Conservation (phyloP, 108 stramenopile genomes). For the Nitzschia sp. region DNA sequence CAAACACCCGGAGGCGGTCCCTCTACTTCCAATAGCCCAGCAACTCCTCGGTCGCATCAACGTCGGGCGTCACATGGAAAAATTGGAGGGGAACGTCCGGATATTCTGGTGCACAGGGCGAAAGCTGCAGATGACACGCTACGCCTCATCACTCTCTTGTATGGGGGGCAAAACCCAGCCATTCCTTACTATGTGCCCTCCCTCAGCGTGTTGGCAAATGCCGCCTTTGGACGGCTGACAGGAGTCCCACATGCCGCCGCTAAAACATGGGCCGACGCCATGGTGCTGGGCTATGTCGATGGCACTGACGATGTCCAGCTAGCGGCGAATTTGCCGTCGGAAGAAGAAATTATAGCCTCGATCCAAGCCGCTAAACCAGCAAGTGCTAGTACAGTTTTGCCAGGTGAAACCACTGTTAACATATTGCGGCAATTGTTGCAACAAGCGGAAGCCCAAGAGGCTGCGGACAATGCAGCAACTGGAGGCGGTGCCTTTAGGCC, state of each 20-base stretch:
- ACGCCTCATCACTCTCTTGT: slow-evolving; percentile 18
- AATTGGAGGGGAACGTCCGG: slow-evolving; percentile 14
- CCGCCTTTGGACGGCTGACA: slow-evolving; percentile 73
- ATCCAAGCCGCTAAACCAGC: slow-evolving; percentile 17
- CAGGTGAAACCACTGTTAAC: slow-evolving; percentile 25
- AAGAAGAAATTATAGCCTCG: slow-evolving; percentile 14
- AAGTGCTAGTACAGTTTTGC: neutral
- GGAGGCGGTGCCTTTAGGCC: slow-evolving; percentile 11
- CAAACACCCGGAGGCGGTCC: neutral
- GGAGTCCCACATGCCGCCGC: slow-evolving; percentile 58
- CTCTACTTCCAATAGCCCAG: neutral
- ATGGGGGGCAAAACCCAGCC: neutral
- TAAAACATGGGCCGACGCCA: slow-evolving; percentile 75
- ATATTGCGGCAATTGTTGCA: slow-evolving; percentile 28
- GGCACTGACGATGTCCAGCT: slow-evolving; percentile 12
- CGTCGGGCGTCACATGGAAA: neutral
- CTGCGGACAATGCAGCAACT: neutral
- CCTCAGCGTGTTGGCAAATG: slow-evolving; percentile 64
- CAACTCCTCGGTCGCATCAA: neutral
- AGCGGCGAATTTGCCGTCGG: neutral
- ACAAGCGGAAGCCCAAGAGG: slow-evolving; percentile 21
- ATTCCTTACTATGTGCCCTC: slow-evolving; percentile 66
- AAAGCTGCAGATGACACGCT: slow-evolving; percentile 58
- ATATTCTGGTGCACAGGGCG: slow-evolving; percentile 50
- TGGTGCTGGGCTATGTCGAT: slow-evolving; percentile 76